Evolutionary conservation across 2,329 filamentous ascomycete species (phyloP), one percentile per base, ranked within the genome.

Genomic region (Epichloe sylvatica): DNA sequence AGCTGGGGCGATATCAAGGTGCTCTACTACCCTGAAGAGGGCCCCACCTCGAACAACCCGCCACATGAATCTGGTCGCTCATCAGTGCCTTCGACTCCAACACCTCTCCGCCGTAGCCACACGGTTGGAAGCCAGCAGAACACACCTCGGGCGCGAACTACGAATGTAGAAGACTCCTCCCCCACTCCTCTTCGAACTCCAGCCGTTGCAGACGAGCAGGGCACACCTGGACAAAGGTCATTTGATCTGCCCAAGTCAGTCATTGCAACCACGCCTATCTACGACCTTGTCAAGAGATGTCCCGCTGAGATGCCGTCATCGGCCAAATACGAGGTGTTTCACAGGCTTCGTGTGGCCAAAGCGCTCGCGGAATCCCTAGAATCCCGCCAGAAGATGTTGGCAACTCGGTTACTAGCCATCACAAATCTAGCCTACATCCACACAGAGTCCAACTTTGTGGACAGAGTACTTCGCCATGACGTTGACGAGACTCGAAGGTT

Each of bases 341-440:
- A 91, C 57, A 84, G 87, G 49, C 68, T 96, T 21, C 83, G 92
- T 51, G 79, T 85, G 51, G 86, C 89, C n/a, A 85, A 89, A 64
- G 87, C 87, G 13, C 73, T 98, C 51, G 72, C 79, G 34, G 76
- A 74, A 1, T 82, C 84, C 1, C 63, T 74, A 12, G 74, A 81
- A 51, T 77, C 78, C 21, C 80, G 89, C 42, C 84, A 88, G 61
- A 77, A 85, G 57, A 81, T 91, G 15, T 73, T 98, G 45, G 81
- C 84, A 36, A 80, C 91, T 48, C 84, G 91, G 34, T 72, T 97
- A 37, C 73, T 98, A 40, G 89, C 91, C 13, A 83, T 97, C 52
- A 85, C 86, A 23, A 98, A 97, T 59, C 67, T 98, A 54, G 87
- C 89, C 2, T 96, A 94, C 62, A 86, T 97, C 49, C 84, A 94